Evolutionary conservation across 2,329 filamentous ascomycete species (phyloP), one percentile per base, ranked within the genome.

Genomic region (Aspergillus sp.): DNA sequence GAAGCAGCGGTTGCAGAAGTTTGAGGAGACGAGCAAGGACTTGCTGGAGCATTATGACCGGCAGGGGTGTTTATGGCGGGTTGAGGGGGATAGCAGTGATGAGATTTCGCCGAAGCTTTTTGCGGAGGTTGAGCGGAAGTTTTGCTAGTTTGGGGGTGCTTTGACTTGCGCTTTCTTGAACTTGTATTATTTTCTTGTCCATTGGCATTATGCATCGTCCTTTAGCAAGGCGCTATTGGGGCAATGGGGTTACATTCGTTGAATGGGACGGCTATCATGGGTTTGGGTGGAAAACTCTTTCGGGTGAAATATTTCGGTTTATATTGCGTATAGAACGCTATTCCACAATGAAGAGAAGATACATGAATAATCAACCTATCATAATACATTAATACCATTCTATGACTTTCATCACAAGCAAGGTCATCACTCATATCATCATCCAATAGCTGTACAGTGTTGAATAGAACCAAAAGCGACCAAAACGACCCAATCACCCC

Each of bases 61-160:
- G 54, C 85, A 86, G 65, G 89, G 88, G 7, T 84, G 95, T 10
- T 72, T 98, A 33, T 89, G 87, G 81, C 88, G 88, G 52, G 89
- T 96, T 3, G 77, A 88, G 58, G 93, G 93, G 19, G 82, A 90
- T 70, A 91, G 83, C 66, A 95, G 90, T 63, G 88, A 98, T 63
- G 93, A 97, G 72, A 98, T 98, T 59, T 90, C 80, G 46, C 93
- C 93, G n/a, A 84, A 90, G 73, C 75, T 98, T 23, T 87, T 89
- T 62, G 71, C 75, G 7, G 90, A 95, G 70, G 88, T 98, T 66
- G 84, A 88, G 71, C 81, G 75, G 62, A 79, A 86, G 48, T 97
- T 97, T 70, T 76, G 67, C 50, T 69, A 47, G 50, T 39, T 4
- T 10, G 3, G 19, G 17, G 9, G 17, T 20, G 37, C 17, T 5